Conservation (phyloP, 192 early-diverging fungal genomes). For the Neocallimastix lanati region DNA sequence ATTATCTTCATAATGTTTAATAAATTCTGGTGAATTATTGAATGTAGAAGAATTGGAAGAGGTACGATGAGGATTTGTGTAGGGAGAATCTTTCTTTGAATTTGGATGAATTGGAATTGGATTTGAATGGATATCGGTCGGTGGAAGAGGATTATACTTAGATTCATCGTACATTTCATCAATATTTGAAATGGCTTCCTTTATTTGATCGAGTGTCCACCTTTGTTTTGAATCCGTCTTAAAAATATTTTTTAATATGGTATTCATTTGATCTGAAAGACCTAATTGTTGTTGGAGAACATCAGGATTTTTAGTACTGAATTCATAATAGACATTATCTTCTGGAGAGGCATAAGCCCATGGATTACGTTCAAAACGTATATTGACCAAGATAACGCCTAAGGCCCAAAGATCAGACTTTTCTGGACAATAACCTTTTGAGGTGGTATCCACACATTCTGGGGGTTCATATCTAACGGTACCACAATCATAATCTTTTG, state of each 20-base stretch:
- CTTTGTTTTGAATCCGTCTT: not conserved
- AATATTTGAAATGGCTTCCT: not conserved
- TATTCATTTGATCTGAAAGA: not conserved
- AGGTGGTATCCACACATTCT: not conserved
- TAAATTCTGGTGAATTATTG: not conserved
- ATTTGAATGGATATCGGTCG: not conserved
- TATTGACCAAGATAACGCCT: not conserved
- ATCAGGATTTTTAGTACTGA: not conserved
- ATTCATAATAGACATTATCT: not conserved
- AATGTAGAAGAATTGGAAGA: not conserved
- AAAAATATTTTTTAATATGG: not conserved
- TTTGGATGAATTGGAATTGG: not conserved
- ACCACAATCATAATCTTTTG: not conserved
- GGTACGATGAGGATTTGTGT: too few species aligned
- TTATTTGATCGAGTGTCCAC: not conserved
- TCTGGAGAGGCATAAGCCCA: not conserved
- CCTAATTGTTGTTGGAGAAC: not conserved
- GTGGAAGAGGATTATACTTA: not conserved
- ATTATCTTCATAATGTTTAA: not conserved
- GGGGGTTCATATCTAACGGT: not conserved
- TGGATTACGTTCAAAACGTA: not conserved
- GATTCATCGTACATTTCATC: not conserved
- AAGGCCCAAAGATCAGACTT: not conserved
- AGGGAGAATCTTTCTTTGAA: not conserved
- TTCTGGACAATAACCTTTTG: not conserved